Base-by-base conservation (phyloP, 208 protist genomes). In the Trichomonas vaginalis region DNA sequence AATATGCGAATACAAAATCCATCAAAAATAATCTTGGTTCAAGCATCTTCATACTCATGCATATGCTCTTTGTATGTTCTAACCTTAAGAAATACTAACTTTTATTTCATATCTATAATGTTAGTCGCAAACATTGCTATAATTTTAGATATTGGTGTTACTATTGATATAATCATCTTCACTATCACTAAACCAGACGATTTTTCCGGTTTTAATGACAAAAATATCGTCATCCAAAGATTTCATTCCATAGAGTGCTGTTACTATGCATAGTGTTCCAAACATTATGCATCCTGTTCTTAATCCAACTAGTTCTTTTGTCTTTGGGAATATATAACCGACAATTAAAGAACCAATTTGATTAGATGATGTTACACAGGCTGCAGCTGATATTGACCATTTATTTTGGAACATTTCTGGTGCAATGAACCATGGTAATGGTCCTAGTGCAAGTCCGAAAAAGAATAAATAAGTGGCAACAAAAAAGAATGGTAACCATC, bases 361-460 rank as follows among this genome's bases (percentile, higher is more conserved):
- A 27, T 70, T 70, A 27, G n/a, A n/a, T 4, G 12, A 70, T 27
- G 56, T 70, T 12, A 70, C 56, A 27, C 56, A 70, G n/a, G 56
- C 56, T 70, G 56, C 79, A 42, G 21, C 79, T 40, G 40, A 40
- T 83, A 40, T 83, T 83, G n/a, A 40, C 15, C 17, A 0, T 42
- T 9, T 6, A 4, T 37, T 3, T 42, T 21, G 79, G 21, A 83
- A 42, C 35, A 83, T 42, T 83, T 83, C 79, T 4, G n/a, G 17
- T 35, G 48, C 80, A 56, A 96, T 48, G 14, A 96, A 87, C 95
- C 95, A 96, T 27, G 95, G 62, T 15, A 96, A 9, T 47, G 95
- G 95, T 35, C 95, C 95, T 3, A 88, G 4, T 42, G 47, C 95
- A n/a, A 96, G 14, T 14, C 80, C 51, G 46, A 96, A 96, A 27